Base-by-base conservation (phyloP, 129 eudicot genomes). In the Helichrysum umbraculigerum region DNA sequence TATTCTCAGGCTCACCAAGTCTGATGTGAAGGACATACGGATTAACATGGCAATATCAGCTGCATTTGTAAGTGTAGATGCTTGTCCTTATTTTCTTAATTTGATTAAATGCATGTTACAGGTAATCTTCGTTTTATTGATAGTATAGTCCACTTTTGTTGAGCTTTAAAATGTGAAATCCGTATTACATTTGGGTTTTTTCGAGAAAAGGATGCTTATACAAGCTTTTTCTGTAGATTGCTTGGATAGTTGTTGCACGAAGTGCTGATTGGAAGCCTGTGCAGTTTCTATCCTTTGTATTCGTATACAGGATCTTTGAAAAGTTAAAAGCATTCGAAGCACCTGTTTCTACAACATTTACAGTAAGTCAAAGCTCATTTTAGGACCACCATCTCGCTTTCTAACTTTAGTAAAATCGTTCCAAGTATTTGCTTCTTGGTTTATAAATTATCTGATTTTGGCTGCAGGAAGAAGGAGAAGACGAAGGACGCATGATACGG, bases 1-100 rank as follows among this genome's bases (percentile, higher is more conserved):
- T 84, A 50, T 62, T 68, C 71, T 82, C 82, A 94, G 98, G 93
- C 86, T 73, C 87, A 68, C 88, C 79, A 94, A 87, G 75, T 94
- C 97, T 22, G 96, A 91, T 37, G 83, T 59, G 78, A 87, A 84
- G 77, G 97, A 94, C 81, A 83, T 86, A 52, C 85, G 63, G 54
- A 89, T 94, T 73, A 94, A 94, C 87, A 51, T 91, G 91, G 97
- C 93, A 66, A 79, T 94, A 79, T 83, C 98, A 39, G 96, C 98
- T 82, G 96, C 82, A 32, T 89, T 91, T 71, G 98, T 94, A 89
- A 91, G 98, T 91, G 17, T 29, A 68, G 37, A 76, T 51, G 35
- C 52, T n/a, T n/a, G 54, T 63, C 20, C 47, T 0, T 73, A 9
- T 34, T 59, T 17, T 67, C 25, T 44, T 56, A 11, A 2, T 71